phyloP scores from a whole-genome alignment of 805 yeast species.

The Jamesozyma rosinii region DNA sequence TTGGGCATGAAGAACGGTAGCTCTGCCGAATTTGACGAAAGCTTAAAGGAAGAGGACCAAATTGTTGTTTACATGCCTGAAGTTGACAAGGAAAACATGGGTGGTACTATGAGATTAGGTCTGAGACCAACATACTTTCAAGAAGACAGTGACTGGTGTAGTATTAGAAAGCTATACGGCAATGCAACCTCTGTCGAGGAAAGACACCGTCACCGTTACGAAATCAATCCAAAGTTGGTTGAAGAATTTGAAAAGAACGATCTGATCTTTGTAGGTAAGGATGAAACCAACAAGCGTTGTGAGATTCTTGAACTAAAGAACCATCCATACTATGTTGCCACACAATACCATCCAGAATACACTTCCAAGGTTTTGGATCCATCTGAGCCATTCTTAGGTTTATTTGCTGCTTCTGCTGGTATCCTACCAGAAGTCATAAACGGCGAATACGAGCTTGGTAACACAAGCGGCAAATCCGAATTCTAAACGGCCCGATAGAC shows the following conservation, averaged over 20 bases:
- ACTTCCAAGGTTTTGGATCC: slow-evolving; percentile 94
- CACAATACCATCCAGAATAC: slow-evolving; percentile 98
- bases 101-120: slow-evolving; percentile 99
- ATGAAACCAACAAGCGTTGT: slow-evolving; percentile 85
- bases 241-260: slow-evolving; percentile 66
- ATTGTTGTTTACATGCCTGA: slow-evolving; percentile 97
- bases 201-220: slow-evolving; percentile 98
- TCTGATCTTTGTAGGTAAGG: slow-evolving; percentile 84
- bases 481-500: slow-evolving; percentile 1
- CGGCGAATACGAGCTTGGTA: slow-evolving; percentile 22
- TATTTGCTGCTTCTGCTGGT: slow-evolving; percentile 90
- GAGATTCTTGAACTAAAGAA: slow-evolving; percentile 79
- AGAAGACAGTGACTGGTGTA: slow-evolving; percentile 53
- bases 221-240: slow-evolving; percentile 81
- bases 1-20: slow-evolving; percentile 60
- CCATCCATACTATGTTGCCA: slow-evolving; percentile 88
- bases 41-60: slow-evolving; percentile 47
- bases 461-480: slow-evolving; percentile 8
- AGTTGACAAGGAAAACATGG: slow-evolving; percentile 87
- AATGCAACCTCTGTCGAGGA: slow-evolving; percentile 60
- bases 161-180: slow-evolving; percentile 72
- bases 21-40: slow-evolving; percentile 72
- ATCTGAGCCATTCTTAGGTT: slow-evolving; percentile 90
- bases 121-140: slow-evolving; percentile 81
- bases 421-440: slow-evolving; percentile 57